phyloP scores from a whole-genome alignment of 1,284 basidiomycete genomes.

The Boletus sp. region DNA sequence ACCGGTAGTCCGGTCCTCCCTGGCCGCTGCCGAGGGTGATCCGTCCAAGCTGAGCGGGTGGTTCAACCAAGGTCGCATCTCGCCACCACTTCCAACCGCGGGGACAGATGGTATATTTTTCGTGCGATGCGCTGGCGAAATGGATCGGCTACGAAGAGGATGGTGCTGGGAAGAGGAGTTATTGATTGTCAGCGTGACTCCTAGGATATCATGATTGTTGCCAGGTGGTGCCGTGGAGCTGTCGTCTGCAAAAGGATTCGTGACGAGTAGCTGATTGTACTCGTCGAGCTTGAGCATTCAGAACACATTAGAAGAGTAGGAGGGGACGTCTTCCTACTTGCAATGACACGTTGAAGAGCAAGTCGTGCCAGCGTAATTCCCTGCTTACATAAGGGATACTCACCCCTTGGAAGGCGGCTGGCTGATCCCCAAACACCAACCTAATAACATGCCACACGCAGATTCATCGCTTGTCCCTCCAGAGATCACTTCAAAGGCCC shows the following conservation, averaged over 20 bases:
- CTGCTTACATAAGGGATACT: conserved; percentile 19
- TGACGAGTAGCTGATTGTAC: conserved; percentile 21
- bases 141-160: conserved; percentile 21
- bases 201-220: background rate
- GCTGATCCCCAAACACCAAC: too few species aligned
- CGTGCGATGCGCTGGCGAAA: conserved; percentile 3
- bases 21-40: background rate
- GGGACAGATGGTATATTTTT: background rate
- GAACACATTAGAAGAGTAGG: conserved; percentile 14
- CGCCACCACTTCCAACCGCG: background rate
- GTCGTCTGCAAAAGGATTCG: conserved; percentile 15
- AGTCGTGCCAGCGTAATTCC: background rate
- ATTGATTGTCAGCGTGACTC: background rate
- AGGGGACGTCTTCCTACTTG: background rate
- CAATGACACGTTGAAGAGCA: background rate
- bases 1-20: background rate
- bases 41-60: background rate
- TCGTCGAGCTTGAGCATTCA: conserved; percentile 27
- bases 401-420: too few species aligned
- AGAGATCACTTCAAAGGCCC: conserved; percentile 59
- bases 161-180: conserved; percentile 9
- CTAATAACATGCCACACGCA: conserved; percentile 71
- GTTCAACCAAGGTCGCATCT: conserved; percentile 6
- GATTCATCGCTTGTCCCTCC: conserved; percentile 72
- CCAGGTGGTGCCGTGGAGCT: background rate